These are phyloP conservation scores for Heterotrichella gracilis DNA, from an alignment of 352 stramenopile species.

Conservation along the genomic window DNA sequence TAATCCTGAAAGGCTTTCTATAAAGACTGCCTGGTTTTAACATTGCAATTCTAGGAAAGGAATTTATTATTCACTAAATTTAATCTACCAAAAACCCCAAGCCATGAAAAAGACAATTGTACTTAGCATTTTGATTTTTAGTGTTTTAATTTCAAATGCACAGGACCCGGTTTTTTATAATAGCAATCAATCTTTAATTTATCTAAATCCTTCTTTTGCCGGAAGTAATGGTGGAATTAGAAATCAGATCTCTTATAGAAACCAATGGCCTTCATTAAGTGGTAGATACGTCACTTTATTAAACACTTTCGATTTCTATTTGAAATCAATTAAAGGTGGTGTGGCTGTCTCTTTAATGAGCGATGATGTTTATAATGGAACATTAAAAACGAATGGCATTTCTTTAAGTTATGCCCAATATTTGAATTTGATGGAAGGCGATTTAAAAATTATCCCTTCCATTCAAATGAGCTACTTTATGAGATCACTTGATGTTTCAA, in stretches of 20 bases:
- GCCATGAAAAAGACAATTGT: too few species aligned
- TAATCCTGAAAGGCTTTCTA: too few species aligned
- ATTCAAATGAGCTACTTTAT: not conserved
- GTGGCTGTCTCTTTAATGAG: not conserved
- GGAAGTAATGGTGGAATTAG: not conserved
- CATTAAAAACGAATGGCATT: not conserved
- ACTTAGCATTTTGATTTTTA: not conserved
- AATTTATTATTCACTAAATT: too few species aligned
- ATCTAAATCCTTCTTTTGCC: not conserved
- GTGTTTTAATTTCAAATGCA: not conserved
- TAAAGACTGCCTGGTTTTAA: too few species aligned
- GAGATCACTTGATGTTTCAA: not conserved
- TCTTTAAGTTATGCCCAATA: not conserved
- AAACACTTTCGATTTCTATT: not conserved
- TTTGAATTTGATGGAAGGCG: not conserved
- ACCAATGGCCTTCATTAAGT: not conserved
- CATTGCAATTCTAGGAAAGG: too few species aligned
- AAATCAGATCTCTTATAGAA: not conserved
- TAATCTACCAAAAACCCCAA: too few species aligned
- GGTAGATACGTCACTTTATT: not conserved
- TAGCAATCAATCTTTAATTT: not conserved
- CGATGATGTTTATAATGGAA: not conserved
- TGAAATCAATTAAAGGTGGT: not conserved
- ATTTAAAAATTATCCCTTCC: conserved; percentile 2
- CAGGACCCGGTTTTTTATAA: not conserved